Percentiles rank a stretch among this genome's conserved stretches.
Conservation (phyloP, 2,329 filamentous ascomycete genomes). For the Cladosporium sp. region DNA sequence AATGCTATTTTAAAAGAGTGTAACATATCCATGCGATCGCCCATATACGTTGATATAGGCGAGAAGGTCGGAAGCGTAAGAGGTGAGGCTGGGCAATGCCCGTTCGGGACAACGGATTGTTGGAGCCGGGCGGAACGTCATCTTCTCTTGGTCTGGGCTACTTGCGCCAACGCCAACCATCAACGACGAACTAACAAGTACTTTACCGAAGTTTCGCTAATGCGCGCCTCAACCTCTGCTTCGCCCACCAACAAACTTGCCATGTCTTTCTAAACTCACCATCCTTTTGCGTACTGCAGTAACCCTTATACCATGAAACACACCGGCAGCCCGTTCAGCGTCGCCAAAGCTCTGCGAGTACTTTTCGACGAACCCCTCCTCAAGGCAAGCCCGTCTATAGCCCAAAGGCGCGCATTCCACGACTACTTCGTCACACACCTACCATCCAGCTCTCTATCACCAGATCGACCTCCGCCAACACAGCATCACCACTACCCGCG, state of each 20-base stretch:
- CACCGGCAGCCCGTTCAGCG: conserved; percentile 33
- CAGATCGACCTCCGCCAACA: conserved; percentile 61
- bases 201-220: conserved; percentile 7
- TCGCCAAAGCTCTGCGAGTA: conserved; percentile 33
- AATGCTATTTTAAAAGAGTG: not conserved
- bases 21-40: not conserved
- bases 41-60: not conserved
- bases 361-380: conserved; percentile 30
- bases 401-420: conserved; percentile 63
- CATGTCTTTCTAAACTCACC: not conserved
- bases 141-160: not conserved
- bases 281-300: not conserved
- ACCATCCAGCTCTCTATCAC: conserved; percentile 88
- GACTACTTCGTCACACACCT: conserved; percentile 98
- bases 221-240: not conserved
- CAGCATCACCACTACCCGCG: conserved; percentile 85
- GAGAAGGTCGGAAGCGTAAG: not conserved
- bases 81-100: not conserved
- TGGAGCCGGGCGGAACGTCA: not conserved
- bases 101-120: not conserved
- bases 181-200: conserved; percentile 1
- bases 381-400: conserved; percentile 16
- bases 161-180: not conserved
- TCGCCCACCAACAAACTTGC: not conserved
- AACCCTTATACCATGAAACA: conserved; percentile 30